Percentiles rank a stretch among this genome's conserved stretches.
Conservation (phyloP, 2,329 filamentous ascomycete genomes). For the Pestalotiopsis sp. region DNA sequence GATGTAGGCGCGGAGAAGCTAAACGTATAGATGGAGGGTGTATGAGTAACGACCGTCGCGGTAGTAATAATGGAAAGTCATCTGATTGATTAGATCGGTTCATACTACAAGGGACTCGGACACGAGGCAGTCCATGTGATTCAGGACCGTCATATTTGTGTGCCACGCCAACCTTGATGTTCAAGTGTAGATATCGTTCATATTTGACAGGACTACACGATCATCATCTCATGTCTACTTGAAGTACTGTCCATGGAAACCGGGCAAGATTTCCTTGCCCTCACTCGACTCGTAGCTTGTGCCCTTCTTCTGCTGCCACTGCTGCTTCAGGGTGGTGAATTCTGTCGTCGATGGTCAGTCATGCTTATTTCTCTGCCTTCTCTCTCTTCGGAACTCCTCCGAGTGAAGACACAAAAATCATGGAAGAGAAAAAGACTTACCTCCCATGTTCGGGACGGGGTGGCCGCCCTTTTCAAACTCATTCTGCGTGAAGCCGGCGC, state of each 20-base stretch:
- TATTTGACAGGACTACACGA: too few relatives aligned
- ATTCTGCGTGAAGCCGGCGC: constrained; percentile 35
- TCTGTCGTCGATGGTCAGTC: constrained; percentile 19
- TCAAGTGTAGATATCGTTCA: too few relatives aligned
- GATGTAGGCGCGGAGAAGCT: constrained; percentile 29
- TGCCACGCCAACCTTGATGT: too few relatives aligned
- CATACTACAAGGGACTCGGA: too few relatives aligned
- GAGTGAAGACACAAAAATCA: neutral
- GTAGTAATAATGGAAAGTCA: too few relatives aligned
- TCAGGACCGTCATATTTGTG: too few relatives aligned
- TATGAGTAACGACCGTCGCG: neutral
- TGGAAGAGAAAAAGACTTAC: constrained; percentile 13
- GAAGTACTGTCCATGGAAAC: constrained; percentile 31
- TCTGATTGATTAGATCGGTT: too few relatives aligned
- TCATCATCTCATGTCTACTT: neutral
- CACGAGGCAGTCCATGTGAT: too few relatives aligned
- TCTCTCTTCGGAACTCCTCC: neutral
- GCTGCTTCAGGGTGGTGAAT: constrained; percentile 39
- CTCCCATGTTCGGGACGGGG: constrained; percentile 36
- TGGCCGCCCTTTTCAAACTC: constrained; percentile 39
- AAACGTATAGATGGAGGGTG: neutral
- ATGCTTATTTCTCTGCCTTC: neutral
- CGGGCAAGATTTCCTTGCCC: constrained; percentile 37
- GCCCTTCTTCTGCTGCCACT: constrained; percentile 38
- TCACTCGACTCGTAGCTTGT: constrained; percentile 27